phyloP scores from a whole-genome alignment of 1,284 basidiomycete species.

The Ganoderma leucocontextum region DNA sequence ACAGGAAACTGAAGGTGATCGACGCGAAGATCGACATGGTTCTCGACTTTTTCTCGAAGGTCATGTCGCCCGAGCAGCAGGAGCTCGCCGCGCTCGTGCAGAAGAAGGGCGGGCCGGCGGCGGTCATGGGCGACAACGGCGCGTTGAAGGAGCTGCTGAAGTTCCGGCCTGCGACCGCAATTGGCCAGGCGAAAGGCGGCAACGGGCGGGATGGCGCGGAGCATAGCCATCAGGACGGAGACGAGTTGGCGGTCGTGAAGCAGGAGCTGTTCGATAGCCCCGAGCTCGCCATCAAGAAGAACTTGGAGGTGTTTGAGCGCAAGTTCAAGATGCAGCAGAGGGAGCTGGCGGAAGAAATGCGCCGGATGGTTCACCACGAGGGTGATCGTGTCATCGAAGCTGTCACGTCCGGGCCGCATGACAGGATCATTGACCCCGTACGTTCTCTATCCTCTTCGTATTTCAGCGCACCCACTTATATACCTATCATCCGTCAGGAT shows the following conservation, averaged over 20 bases:
- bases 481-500: conserved; percentile 23
- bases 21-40: conserved; percentile 20
- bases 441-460: conserved; percentile 2
- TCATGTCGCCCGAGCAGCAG: conserved; percentile 16
- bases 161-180: conserved; percentile 1
- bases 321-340: conserved; percentile 43
- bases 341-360: conserved; percentile 36
- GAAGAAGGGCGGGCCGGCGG: conserved; percentile 30
- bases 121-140: conserved; percentile 30
- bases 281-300: conserved; percentile 35
- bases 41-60: conserved; percentile 10
- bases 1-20: conserved; percentile 39
- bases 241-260: conserved; percentile 11
- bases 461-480: too few relatives aligned
- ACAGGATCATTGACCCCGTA: conserved; percentile 40
- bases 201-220: background rate
- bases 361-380: conserved; percentile 32
- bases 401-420: conserved; percentile 41
- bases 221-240: background rate
- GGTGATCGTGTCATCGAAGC: conserved; percentile 39
- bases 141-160: conserved; percentile 29
- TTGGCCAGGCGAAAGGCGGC: background rate
- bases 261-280: conserved; percentile 21
- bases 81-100: conserved; percentile 28
- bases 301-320: conserved; percentile 37